Percentiles rank a stretch among this genome's conserved stretches.
These are phyloP conservation scores for Chytriomyces sp. DNA, from an alignment of 192 early-diverging fungal species.

Conservation along the genomic window DNA sequence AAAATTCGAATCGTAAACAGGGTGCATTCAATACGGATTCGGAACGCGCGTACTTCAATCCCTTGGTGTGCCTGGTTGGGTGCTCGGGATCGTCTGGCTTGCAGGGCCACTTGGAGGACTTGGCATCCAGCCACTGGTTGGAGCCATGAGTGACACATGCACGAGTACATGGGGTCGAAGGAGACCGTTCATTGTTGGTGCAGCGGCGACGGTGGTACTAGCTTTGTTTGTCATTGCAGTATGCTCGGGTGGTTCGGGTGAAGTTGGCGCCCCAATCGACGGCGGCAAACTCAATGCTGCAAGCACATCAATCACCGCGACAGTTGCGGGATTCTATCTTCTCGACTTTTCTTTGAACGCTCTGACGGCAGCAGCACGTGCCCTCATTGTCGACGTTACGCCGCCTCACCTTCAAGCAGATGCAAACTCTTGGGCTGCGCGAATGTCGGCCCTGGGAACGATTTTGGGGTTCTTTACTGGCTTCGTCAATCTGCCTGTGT, in stretches of 20 bases:
- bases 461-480: slow-evolving; percentile 87
- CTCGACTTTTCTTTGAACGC: slow-evolving; percentile 94
- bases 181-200: slow-evolving; percentile 79
- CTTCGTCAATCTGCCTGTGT: slow-evolving; percentile 72
- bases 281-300: too few relatives aligned
- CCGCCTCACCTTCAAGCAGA: slow-evolving; percentile 80
- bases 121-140: slow-evolving; percentile 76
- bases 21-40: slow-evolving; percentile 79
- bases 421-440: slow-evolving; percentile 80
- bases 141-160: slow-evolving; percentile 80
- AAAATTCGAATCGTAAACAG: slow-evolving; percentile 37
- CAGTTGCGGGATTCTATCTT: slow-evolving; percentile 84
- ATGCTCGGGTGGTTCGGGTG: too few relatives aligned
- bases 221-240: background rate
- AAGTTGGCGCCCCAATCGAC: too few relatives aligned
- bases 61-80: slow-evolving; percentile 79
- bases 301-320: slow-evolving; percentile 60
- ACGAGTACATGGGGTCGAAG: slow-evolving; percentile 76
- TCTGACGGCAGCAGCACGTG: slow-evolving; percentile 81
- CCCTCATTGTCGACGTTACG: slow-evolving; percentile 84
- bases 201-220: background rate
- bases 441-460: slow-evolving; percentile 85
- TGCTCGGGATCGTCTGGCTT: slow-evolving; percentile 93
- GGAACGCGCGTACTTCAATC: slow-evolving; percentile 87
- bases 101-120: slow-evolving; percentile 80